A percentile compares a stretch with the other conserved stretches of the same genome.
Conservation (phyloP, 257 asterid species). For the Eustoma russellianum region DNA sequence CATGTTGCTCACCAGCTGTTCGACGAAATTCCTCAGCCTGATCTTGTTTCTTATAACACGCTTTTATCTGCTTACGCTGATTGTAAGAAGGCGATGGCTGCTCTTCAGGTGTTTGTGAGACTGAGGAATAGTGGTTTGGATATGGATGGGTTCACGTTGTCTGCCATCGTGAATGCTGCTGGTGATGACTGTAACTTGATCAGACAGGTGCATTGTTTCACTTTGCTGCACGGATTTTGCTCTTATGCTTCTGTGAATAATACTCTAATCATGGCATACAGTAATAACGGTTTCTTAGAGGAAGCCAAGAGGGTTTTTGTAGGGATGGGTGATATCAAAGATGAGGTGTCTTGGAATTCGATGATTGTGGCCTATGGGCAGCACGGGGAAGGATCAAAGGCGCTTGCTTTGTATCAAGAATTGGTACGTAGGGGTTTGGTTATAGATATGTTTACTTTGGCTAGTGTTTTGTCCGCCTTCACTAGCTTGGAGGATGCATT, state of each 20-base stretch:
- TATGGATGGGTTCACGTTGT: constrained; percentile 58
- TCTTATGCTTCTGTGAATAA: constrained; percentile 53
- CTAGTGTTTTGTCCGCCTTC: constrained; percentile 63
- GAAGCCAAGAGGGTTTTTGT: constrained; percentile 44
- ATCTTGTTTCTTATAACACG: constrained; percentile 67
- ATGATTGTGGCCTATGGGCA: constrained; percentile 73
- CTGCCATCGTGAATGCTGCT: constrained; percentile 46
- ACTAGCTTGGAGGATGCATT: constrained; percentile 51
- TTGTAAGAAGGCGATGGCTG: constrained; percentile 25
- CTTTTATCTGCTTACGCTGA: constrained; percentile 75
- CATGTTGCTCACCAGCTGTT: constrained; percentile 48
- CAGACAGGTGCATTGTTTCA: constrained; percentile 43
- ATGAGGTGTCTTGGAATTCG: constrained; percentile 79
- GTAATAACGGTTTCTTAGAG: constrained; percentile 30
- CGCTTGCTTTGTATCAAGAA: constrained; percentile 54
- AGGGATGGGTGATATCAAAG: constrained; percentile 42
- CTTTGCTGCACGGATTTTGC: constrained; percentile 38
- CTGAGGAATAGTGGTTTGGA: constrained; percentile 28
- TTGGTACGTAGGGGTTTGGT: constrained; percentile 32
- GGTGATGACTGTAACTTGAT: constrained; percentile 30
- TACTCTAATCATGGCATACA: constrained; percentile 43
- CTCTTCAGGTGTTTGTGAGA: constrained; percentile 29
- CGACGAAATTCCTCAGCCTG: constrained; percentile 65
- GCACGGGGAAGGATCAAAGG: constrained; percentile 46
- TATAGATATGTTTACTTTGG: constrained; percentile 62